Base-by-base conservation (phyloP, 2,329 filamentous ascomycete species). In the Exophiala dermatitidis region DNA sequence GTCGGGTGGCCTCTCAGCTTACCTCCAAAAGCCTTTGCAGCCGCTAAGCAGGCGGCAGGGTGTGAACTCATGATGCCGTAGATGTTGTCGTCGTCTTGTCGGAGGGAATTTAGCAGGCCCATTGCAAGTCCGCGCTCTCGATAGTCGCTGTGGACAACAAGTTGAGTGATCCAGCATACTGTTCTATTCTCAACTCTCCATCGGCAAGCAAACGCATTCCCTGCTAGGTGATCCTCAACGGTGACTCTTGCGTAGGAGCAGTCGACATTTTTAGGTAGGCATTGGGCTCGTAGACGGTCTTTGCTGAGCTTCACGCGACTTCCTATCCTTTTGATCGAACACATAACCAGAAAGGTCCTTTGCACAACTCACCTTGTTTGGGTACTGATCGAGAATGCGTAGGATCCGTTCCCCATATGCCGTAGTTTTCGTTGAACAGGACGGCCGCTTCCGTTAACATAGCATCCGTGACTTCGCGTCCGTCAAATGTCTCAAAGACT, bases 151-250 rank as follows among this genome's bases (percentile, higher is more conserved):
- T 66, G 57, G 12, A 73, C 68, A 32, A 72, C 69, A 34, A 73
- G 62, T 59, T 73, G 69, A 50, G 71, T 72, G 50, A 73, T 58
- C 69, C 69, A 73, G 58, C 67, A 72, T 30, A 72, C 57, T 45
- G 51, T 61, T 56, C 59, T 64, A 45, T 60, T 62, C 43, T 67
- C 48, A 53, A 59, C 57, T n/a, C 50, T 54, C 69, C 67, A 72
- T 40, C 66, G 65, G 49, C 67, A 69, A 37, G 65, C 66, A 49
- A 71, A 68, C 28, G 63, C 67, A 53, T 72, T 52, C 9, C 68
- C 68, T 55, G 65, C 67, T 47, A 70, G 63, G 31, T 57, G 48
- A 52, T 60, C 65, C 37, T 69, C 61, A 41, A 70, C 59, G 38
- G 59, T 62, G 47, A 69, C 69, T 50, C 62, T 66, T 12, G 62